Percentiles rank a stretch among this genome's conserved stretches.
Evolutionary conservation across 345 rosid species (phyloP).

Genomic region (Moricandia moricandioides): DNA sequence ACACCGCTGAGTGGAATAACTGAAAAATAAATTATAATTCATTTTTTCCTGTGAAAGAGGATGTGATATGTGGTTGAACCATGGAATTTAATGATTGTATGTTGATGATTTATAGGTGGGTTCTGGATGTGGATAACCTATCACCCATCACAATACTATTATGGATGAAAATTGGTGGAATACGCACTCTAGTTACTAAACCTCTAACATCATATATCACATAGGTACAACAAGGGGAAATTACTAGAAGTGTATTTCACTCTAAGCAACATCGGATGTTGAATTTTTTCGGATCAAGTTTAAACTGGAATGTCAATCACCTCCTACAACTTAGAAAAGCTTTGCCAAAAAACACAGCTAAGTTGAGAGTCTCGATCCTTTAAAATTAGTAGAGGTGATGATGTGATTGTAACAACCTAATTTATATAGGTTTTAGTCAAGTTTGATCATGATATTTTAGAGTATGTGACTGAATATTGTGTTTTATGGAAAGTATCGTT

Average conservation of each 20-base stretch:
- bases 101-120: neutral
- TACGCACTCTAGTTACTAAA: too few species aligned
- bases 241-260: neutral
- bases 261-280: neutral
- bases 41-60: neutral
- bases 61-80: neutral
- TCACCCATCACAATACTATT: neutral
- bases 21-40: neutral
- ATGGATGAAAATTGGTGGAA: too few species aligned
- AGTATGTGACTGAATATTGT: neutral
- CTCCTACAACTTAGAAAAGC: neutral
- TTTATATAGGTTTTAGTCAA: neutral
- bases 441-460: neutral
- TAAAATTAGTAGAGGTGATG: neutral
- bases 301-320: neutral
- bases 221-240: neutral
- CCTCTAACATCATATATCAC: neutral
- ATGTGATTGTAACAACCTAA: neutral
- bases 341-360: neutral
- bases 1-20: neutral
- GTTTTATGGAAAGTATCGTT: neutral
- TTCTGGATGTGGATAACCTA: too few species aligned
- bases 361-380: neutral
- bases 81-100: neutral
- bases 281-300: neutral